phyloP scores from a whole-genome alignment of 1,284 basidiomycete species.

The Ganoderma lingzhi region DNA sequence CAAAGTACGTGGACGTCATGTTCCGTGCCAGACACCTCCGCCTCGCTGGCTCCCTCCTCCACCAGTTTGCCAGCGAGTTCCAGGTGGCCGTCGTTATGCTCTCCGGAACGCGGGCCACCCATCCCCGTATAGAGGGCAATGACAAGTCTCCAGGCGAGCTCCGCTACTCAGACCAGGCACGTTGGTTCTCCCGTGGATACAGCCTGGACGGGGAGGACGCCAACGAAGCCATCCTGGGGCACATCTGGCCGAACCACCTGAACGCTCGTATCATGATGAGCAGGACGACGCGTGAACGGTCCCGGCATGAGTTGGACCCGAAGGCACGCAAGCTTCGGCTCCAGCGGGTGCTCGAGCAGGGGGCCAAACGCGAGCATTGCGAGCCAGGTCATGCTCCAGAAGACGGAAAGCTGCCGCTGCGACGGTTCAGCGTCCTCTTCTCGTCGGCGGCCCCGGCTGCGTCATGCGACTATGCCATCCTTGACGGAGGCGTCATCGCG shows the following conservation, averaged over 20 bases:
- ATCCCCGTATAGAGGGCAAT: constrained; percentile 48
- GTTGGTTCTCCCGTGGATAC: constrained; percentile 77
- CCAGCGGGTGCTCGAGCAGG: not conserved
- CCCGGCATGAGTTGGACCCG: constrained; percentile 34
- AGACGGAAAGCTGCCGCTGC: constrained; percentile 57
- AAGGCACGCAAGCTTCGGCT: not conserved
- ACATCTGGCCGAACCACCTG: constrained; percentile 92
- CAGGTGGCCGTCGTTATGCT: constrained; percentile 81
- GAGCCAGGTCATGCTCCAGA: constrained; percentile 29
- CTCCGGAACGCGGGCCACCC: constrained; percentile 88
- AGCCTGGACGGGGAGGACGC: constrained; percentile 59
- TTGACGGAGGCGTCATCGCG: constrained; percentile 60
- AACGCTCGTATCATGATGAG: constrained; percentile 85
- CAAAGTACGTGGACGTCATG: constrained; percentile 65
- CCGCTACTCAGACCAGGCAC: constrained; percentile 77
- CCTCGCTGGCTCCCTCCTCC: constrained; percentile 72
- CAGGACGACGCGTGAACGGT: constrained; percentile 66
- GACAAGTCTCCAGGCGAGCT: constrained; percentile 47
- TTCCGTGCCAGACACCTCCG: constrained; percentile 75
- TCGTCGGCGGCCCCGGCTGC: constrained; percentile 65
- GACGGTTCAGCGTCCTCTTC: constrained; percentile 79
- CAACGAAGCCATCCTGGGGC: constrained; percentile 86
- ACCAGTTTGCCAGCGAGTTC: constrained; percentile 68
- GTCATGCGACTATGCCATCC: constrained; percentile 79
- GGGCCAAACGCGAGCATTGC: not conserved